Conservation (phyloP, 257 asterid genomes). For the Cynanchum wilfordii region DNA sequence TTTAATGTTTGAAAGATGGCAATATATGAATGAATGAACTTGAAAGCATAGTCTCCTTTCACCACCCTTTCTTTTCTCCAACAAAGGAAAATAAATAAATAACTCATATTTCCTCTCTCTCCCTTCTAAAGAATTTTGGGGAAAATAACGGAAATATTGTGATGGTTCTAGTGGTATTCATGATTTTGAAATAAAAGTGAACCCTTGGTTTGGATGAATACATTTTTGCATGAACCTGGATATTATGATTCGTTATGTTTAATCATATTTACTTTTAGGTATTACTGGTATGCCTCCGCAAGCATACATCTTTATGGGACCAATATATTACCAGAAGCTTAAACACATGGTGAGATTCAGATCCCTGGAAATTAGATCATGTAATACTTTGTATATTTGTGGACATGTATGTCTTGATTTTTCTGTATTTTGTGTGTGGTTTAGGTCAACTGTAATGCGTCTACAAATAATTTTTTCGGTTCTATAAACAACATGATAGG, state of each 20-base stretch:
- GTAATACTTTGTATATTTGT: not conserved
- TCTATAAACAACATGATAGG: not conserved
- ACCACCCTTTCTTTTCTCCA: too few relatives aligned
- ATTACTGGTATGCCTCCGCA: slow-evolving; percentile 90
- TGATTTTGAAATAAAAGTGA: not conserved
- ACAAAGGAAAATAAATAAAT: too few relatives aligned
- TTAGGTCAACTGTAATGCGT: not conserved
- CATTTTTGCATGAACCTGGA: not conserved
- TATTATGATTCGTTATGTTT: not conserved
- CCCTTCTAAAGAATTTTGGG: too few relatives aligned
- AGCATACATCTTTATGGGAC: slow-evolving; percentile 97
- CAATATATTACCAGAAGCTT: slow-evolving; percentile 95
- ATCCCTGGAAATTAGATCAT: not conserved
- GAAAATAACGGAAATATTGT: not conserved
- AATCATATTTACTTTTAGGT: slow-evolving; percentile 39
- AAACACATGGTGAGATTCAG: slow-evolving; percentile 78
- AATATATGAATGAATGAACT: too few relatives aligned
- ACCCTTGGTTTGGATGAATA: not conserved
- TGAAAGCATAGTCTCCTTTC: too few relatives aligned
- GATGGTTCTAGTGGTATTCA: not conserved
- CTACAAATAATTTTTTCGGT: not conserved
- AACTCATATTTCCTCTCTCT: not conserved
- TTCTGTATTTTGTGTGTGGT: not conserved
- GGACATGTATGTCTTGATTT: not conserved
- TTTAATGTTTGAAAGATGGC: too few relatives aligned